A percentile compares a stretch with the other conserved stretches of the same genome.
phyloP scores from a whole-genome alignment of 805 yeast genomes.

The Wickerhamiella bombiphila region DNA sequence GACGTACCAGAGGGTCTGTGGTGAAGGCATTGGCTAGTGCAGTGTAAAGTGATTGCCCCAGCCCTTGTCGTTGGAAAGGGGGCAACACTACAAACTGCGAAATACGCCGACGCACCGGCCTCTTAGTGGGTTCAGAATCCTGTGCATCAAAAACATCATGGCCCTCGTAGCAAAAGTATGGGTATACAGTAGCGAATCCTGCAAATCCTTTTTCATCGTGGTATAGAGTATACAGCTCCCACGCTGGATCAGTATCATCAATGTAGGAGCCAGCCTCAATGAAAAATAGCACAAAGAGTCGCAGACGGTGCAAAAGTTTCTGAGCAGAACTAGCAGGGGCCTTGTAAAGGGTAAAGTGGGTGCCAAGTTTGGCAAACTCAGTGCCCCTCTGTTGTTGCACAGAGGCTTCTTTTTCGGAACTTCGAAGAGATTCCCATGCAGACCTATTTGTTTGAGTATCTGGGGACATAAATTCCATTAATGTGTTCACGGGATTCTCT shows the following conservation, averaged over 20 bases:
- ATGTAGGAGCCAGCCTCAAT: constrained; percentile 92
- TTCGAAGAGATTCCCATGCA: constrained; percentile 44
- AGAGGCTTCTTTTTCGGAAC: constrained; percentile 17
- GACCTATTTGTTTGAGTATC: constrained; percentile 46
- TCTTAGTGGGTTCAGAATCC: constrained; percentile 5
- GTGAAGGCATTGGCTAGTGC: constrained; percentile 42
- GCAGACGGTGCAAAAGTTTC: constrained; percentile 27
- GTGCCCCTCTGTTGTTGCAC: constrained; percentile 4
- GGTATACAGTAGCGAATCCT: constrained; percentile 75
- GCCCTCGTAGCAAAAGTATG: constrained; percentile 64
- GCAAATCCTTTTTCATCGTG: constrained; percentile 34
- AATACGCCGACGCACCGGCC: constrained; percentile 48
- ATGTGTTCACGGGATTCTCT: constrained; percentile 37
- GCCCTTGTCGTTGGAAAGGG: constrained; percentile 56
- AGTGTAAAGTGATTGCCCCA: constrained; percentile 52
- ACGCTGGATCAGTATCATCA: constrained; percentile 55
- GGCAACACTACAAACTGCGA: constrained; percentile 82
- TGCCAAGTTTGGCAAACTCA: constrained; percentile 1
- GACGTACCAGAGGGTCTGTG: constrained; percentile 37
- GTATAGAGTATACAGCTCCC: constrained; percentile 61
- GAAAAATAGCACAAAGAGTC: constrained; percentile 64
- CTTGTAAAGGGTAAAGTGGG: constrained; percentile 36
- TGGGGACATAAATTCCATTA: constrained; percentile 48
- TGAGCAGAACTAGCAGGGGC: constrained; percentile 5
- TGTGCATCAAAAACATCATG: constrained; percentile 30